A percentile compares a stretch with the other conserved stretches of the same genome.
Evolutionary conservation across 2,329 filamentous ascomycete species (phyloP).

Genomic region (Exutisphaerella laricina): DNA sequence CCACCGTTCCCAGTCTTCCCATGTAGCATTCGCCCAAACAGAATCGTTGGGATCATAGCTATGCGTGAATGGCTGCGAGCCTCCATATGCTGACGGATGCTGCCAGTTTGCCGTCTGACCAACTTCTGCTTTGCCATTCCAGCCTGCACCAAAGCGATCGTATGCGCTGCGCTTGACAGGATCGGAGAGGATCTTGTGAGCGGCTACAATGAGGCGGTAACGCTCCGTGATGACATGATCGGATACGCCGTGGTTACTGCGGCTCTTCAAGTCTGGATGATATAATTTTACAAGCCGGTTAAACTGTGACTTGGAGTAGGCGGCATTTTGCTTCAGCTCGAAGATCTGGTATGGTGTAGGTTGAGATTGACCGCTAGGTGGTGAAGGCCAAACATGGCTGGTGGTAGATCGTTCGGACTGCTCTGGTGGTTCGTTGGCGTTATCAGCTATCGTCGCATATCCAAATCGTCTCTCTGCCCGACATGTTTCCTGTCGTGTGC

Average conservation of each 20-base stretch:
- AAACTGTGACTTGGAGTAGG: conserved; percentile 78
- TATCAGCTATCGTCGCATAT: conserved; percentile 33
- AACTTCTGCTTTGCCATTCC: conserved; percentile 51
- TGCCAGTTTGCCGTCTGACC: conserved; percentile 13
- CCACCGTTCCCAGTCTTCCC: conserved; percentile 94
- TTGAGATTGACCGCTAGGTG: conserved; percentile 36
- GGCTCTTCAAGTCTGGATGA: conserved; percentile 67
- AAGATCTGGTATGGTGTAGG: conserved; percentile 93
- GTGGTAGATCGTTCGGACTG: conserved; percentile 23
- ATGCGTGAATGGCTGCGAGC: conserved; percentile 29
- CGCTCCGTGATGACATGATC: conserved; percentile 69
- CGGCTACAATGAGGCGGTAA: conserved; percentile 81
- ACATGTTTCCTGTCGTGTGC: conserved; percentile 28
- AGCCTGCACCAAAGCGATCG: conserved; percentile 75
- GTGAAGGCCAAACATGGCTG: conserved; percentile 28
- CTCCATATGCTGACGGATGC: conserved; percentile 19
- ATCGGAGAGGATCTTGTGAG: conserved; percentile 82
- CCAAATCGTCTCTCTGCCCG: conserved; percentile 3
- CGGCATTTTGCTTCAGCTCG: conserved; percentile 52
- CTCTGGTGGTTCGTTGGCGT: conserved; percentile 20
- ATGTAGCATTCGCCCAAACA: conserved; percentile 74
- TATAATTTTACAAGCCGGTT: conserved; percentile 93
- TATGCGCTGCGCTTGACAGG: conserved; percentile 73
- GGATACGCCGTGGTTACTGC: conserved; percentile 46
- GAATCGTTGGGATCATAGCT: conserved; percentile 39